Evolutionary conservation across 1,284 basidiomycete genomes (phyloP).

Genomic region (Irpex sp.): DNA sequence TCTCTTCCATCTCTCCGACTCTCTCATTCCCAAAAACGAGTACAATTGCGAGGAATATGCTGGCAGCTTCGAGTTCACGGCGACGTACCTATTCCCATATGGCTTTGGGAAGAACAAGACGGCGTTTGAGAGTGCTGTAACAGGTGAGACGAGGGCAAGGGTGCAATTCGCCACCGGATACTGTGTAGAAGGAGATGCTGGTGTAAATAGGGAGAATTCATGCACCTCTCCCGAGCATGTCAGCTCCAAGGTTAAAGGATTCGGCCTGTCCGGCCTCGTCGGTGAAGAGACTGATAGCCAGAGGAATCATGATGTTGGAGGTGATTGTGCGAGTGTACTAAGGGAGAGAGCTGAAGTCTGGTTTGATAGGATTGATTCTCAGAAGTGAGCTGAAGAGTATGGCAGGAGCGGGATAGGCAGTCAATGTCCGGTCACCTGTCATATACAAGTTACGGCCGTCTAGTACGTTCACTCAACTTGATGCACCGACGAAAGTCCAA

Average conservation of each 20-base stretch:
- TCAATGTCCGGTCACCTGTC: too few species aligned
- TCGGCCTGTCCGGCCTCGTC: slow-evolving; percentile 19
- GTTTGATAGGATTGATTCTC: slow-evolving; percentile 15
- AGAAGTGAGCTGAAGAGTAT: background rate
- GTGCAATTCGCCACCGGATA: too few species aligned
- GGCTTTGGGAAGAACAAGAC: slow-evolving; percentile 24
- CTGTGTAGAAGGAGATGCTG: too few species aligned
- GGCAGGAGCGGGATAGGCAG: background rate
- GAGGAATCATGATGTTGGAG: slow-evolving; percentile 1
- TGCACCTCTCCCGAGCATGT: too few species aligned
- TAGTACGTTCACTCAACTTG: too few species aligned
- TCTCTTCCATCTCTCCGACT: too few species aligned
- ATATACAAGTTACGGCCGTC: too few species aligned
- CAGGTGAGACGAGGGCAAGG: background rate
- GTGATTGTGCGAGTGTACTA: slow-evolving; percentile 3
- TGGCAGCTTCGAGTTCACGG: slow-evolving; percentile 14
- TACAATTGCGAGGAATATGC: too few species aligned
- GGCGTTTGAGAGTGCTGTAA: slow-evolving; percentile 16
- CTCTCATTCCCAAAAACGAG: too few species aligned
- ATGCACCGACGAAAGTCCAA: too few species aligned
- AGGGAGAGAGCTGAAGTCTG: slow-evolving; percentile 25
- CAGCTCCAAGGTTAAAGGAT: slow-evolving; percentile 12
- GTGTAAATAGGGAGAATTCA: too few species aligned
- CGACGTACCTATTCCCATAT: slow-evolving; percentile 19
- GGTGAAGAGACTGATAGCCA: slow-evolving; percentile 15